These are phyloP conservation scores for Barnettozyma populi DNA, from an alignment of 805 yeast species.

Conservation along the genomic window DNA sequence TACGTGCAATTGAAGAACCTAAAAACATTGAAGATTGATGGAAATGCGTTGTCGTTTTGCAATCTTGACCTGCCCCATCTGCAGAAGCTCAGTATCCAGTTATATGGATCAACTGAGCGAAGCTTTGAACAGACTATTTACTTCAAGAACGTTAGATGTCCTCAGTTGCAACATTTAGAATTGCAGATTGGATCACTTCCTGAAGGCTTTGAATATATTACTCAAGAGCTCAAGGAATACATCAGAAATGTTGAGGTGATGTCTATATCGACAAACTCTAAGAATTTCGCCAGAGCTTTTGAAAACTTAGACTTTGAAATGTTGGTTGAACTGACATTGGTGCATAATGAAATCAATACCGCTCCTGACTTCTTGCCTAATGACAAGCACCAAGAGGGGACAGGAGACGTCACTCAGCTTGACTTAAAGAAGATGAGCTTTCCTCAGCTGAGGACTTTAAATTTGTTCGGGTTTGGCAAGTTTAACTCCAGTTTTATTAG, in stretches of 20 bases:
- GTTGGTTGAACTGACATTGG: constrained; percentile 2
- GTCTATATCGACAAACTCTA: constrained; percentile 1
- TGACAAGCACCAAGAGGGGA: background rate
- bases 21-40: constrained; percentile 13
- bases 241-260: background rate
- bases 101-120: constrained; percentile 19
- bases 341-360: constrained; percentile 4
- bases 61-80: constrained; percentile 12
- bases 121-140: constrained; percentile 11
- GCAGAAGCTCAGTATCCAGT: constrained; percentile 7
- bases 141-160: constrained; percentile 10
- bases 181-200: constrained; percentile 4
- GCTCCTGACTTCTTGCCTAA: constrained; percentile 1
- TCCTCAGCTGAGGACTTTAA: constrained; percentile 8
- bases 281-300: constrained; percentile 2
- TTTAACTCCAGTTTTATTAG: constrained; percentile 10
- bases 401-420: background rate
- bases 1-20: constrained; percentile 7
- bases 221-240: background rate
- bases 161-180: background rate
- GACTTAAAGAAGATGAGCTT: background rate
- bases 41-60: constrained; percentile 17
- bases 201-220: constrained; percentile 4
- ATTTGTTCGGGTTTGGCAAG: constrained; percentile 13
- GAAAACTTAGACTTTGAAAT: constrained; percentile 3